Evolutionary conservation across 2,329 filamentous ascomycete genomes (phyloP).

Genomic region (Colletotrichum melonis): DNA sequence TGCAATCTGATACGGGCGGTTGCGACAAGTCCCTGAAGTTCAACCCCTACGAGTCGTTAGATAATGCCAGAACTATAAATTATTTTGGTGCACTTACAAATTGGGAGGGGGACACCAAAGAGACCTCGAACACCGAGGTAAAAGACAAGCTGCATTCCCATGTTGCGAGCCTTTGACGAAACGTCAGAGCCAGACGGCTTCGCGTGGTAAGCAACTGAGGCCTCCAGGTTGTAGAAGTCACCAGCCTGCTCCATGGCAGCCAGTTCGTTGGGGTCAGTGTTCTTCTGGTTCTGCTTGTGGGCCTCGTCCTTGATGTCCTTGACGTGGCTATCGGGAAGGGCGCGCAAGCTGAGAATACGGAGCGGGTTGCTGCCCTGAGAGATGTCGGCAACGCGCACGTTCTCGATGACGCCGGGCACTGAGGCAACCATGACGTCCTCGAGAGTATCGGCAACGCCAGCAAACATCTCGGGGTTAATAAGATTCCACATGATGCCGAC

Average conservation of each 20-base stretch:
- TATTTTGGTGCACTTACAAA: slow-evolving; percentile 60
- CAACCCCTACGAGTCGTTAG: slow-evolving; percentile 68
- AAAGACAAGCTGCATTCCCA: slow-evolving; percentile 80
- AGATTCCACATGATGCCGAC: slow-evolving; percentile 88
- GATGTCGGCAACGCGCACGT: slow-evolving; percentile 94
- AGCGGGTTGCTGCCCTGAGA: slow-evolving; percentile 93
- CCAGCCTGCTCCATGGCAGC: slow-evolving; percentile 91
- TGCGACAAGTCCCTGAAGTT: slow-evolving; percentile 78
- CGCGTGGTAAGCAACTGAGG: slow-evolving; percentile 83
- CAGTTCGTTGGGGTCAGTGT: slow-evolving; percentile 85
- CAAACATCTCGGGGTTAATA: slow-evolving; percentile 95
- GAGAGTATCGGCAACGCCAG: slow-evolving; percentile 85
- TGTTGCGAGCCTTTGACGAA: slow-evolving; percentile 84
- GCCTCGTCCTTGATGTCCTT: slow-evolving; percentile 78
- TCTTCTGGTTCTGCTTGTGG: slow-evolving; percentile 63
- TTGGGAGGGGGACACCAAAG: slow-evolving; percentile 88
- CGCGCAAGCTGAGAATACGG: slow-evolving; percentile 86
- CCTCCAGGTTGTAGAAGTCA: slow-evolving; percentile 86
- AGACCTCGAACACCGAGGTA: slow-evolving; percentile 91
- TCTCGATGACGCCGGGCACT: slow-evolving; percentile 90
- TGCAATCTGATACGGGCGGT: slow-evolving; percentile 77
- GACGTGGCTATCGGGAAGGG: slow-evolving; percentile 85
- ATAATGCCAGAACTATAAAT: slow-evolving; percentile 59
- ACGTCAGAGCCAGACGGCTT: slow-evolving; percentile 77
- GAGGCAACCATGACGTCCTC: slow-evolving; percentile 96